These are phyloP conservation scores for Apodospora peruviana DNA, from an alignment of 495 filamentous ascomycete species.

Conservation along the genomic window DNA sequence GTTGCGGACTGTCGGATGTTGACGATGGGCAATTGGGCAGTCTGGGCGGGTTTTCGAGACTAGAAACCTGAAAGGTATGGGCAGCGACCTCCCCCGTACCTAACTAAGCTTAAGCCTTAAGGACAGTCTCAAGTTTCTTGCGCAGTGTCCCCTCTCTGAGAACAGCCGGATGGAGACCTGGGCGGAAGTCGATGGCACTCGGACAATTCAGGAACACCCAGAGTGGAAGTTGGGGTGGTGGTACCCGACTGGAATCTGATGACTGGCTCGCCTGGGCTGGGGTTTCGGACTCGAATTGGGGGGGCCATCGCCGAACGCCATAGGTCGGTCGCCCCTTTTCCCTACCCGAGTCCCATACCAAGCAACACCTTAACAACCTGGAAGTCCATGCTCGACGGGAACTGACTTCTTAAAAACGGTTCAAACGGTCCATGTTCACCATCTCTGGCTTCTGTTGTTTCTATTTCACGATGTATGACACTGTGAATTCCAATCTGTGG, in stretches of 20 bases:
- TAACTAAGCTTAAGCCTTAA: no score
- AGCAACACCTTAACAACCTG: no score
- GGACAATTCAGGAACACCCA: constrained; percentile 26
- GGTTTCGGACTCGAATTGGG: constrained; percentile 25
- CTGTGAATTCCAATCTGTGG: no score
- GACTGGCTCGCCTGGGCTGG: constrained; percentile 6
- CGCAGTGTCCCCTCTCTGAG: constrained; percentile 2
- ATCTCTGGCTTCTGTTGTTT: no score
- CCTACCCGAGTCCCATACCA: neutral
- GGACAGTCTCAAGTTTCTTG: neutral
- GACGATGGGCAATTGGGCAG: neutral
- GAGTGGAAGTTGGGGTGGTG: no score
- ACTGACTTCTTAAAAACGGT: no score
- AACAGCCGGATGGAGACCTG: constrained; percentile 21
- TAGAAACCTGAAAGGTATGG: no score
- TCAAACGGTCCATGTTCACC: no score
- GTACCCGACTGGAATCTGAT: no score
- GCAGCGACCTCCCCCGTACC: neutral
- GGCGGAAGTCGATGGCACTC: constrained; percentile 9
- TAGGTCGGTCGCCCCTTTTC: constrained; percentile 11
- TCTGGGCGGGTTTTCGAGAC: neutral
- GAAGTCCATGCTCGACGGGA: no score
- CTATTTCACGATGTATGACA: no score
- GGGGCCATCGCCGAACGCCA: constrained; percentile 6
- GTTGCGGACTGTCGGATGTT: no score